phyloP scores from a whole-genome alignment of 2,329 filamentous ascomycete species.

The Aspergillus sp. region DNA sequence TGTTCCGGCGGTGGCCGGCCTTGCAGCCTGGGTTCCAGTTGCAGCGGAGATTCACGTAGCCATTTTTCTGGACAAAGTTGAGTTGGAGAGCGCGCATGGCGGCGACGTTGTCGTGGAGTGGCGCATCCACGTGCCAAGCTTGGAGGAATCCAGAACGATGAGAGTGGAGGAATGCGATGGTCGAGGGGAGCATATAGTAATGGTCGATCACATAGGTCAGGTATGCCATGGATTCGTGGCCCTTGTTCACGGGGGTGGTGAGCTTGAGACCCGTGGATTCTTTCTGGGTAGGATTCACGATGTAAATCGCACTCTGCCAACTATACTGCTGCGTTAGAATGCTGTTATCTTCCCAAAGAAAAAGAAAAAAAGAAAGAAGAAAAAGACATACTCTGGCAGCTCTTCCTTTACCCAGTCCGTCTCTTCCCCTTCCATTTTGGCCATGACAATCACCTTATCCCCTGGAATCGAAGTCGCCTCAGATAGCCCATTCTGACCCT shows the following conservation, averaged over 20 bases:
- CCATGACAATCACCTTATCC: constrained; percentile 40
- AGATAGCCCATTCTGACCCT: not conserved
- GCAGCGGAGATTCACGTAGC: constrained; percentile 56
- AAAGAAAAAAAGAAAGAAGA: not conserved
- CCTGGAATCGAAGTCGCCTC: constrained; percentile 7
- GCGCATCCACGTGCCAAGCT: constrained; percentile 53
- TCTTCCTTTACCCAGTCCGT: constrained; percentile 39
- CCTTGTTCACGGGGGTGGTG: constrained; percentile 35
- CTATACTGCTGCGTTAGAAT: constrained; percentile 14
- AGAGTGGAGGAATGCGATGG: constrained; percentile 49
- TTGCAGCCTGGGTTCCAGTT: constrained; percentile 50
- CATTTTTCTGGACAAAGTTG: constrained; percentile 44
- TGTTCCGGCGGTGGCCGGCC: constrained; percentile 23
- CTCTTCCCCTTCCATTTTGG: constrained; percentile 36
- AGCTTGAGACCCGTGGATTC: constrained; percentile 14
- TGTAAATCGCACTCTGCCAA: constrained; percentile 42
- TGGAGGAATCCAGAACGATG: constrained; percentile 41
- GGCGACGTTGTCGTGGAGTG: constrained; percentile 47
- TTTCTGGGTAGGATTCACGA: constrained; percentile 29
- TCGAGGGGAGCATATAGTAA: constrained; percentile 43
- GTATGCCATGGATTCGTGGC: constrained; percentile 41
- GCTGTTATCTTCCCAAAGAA: not conserved
- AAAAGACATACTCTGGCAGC: constrained; percentile 36
- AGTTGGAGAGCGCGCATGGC: constrained; percentile 44
- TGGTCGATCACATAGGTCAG: constrained; percentile 41